These are phyloP conservation scores for Fusarium pseudograminearum DNA, from an alignment of 2,329 filamentous ascomycete species.

Conservation along the genomic window DNA sequence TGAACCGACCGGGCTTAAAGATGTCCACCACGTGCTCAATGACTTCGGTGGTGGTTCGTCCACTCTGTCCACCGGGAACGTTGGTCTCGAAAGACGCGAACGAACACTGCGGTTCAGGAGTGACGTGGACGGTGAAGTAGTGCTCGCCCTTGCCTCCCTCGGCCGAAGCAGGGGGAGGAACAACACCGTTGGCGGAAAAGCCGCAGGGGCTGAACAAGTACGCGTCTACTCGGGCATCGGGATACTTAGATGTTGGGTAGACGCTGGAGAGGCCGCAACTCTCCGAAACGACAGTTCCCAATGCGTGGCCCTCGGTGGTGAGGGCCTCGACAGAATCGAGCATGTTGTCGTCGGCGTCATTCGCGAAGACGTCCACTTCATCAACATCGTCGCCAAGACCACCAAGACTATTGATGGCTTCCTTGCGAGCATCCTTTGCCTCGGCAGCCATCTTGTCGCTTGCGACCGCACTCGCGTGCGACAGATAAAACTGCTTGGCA, in stretches of 20 bases:
- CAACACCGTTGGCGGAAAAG: slow-evolving; percentile 95
- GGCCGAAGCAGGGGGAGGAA: slow-evolving; percentile 74
- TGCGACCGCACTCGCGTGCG: slow-evolving; percentile 87
- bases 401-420: slow-evolving; percentile 69
- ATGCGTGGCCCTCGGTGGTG: slow-evolving; percentile 91
- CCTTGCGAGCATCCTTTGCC: slow-evolving; percentile 71
- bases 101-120: slow-evolving; percentile 95
- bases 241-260: slow-evolving; percentile 87
- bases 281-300: slow-evolving; percentile 93
- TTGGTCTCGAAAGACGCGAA: slow-evolving; percentile 99
- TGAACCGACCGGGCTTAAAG: slow-evolving; percentile 98
- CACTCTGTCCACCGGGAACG: slow-evolving; percentile 88
- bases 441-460: slow-evolving; percentile 80
- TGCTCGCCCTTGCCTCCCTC: slow-evolving; percentile 72
- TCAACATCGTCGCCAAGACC: slow-evolving; percentile 67
- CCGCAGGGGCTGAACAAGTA: slow-evolving; percentile 97
- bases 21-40: slow-evolving; percentile 95
- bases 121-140: slow-evolving; percentile 99
- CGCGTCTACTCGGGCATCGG: slow-evolving; percentile 92
- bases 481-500: slow-evolving; percentile 77
- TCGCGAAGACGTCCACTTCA: slow-evolving; percentile 85
- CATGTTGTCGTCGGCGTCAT: slow-evolving; percentile 64
- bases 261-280: slow-evolving; percentile 88
- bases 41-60: slow-evolving; percentile 88
- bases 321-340: slow-evolving; percentile 76